A percentile compares a stretch with the other conserved stretches of the same genome.
Evolutionary conservation across 768 basidiomycete species (phyloP).

Genomic region (Psilocybe sp.): DNA sequence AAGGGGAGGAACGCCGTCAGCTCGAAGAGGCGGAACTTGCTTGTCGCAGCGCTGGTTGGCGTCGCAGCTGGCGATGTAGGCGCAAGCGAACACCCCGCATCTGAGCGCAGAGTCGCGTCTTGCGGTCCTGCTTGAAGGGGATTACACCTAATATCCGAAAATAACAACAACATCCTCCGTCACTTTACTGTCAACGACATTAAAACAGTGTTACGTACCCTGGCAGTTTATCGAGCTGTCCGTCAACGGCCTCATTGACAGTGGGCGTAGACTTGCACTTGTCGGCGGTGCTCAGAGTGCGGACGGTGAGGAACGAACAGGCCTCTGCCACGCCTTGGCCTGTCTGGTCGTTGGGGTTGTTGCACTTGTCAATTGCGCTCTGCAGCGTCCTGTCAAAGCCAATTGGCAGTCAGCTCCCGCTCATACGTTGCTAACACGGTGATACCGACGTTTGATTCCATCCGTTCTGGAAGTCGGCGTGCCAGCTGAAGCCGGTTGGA

Average conservation of each 20-base stretch:
- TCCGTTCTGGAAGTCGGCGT: conserved; percentile 47
- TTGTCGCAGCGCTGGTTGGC: background rate
- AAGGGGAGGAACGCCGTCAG: too few relatives aligned
- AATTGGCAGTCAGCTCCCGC: background rate
- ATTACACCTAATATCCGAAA: conserved; percentile 28
- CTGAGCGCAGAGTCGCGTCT: conserved; percentile 31
- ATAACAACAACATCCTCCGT: background rate
- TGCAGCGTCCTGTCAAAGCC: conserved; percentile 30
- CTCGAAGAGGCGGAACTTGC: background rate
- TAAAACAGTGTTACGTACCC: conserved; percentile 18
- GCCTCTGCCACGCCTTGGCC: conserved; percentile 34
- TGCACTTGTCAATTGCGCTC: conserved; percentile 43
- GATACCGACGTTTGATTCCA: conserved; percentile 37
- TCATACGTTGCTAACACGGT: background rate
- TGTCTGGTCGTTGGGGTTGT: conserved; percentile 36
- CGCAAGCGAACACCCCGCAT: conserved; percentile 22
- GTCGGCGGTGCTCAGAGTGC: conserved; percentile 19
- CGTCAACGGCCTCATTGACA: conserved; percentile 25
- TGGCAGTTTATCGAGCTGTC: conserved; percentile 22
- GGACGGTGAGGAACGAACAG: conserved; percentile 36
- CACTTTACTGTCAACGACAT: background rate
- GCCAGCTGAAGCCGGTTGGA: conserved; percentile 48
- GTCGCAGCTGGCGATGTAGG: conserved; percentile 1
- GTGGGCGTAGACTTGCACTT: conserved; percentile 30
- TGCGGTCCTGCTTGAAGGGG: conserved; percentile 36